Evolutionary conservation across 345 rosid genomes (phyloP).

Genomic region (Eucalyptus polyanthemos): DNA sequence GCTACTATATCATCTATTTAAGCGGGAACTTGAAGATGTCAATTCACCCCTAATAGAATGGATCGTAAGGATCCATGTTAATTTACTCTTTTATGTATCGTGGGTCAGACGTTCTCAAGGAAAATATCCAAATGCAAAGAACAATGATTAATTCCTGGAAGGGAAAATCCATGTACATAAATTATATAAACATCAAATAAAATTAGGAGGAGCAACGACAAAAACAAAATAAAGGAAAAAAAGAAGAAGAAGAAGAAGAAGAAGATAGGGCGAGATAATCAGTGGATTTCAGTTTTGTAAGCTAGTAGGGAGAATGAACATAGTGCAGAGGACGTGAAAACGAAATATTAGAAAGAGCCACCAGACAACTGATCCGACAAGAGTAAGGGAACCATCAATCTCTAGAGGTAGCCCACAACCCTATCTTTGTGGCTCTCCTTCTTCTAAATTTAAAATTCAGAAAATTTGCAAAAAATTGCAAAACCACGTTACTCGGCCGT

Average conservation of each 20-base stretch:
- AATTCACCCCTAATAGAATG: background rate
- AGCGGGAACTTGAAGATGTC: background rate
- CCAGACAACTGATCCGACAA: background rate
- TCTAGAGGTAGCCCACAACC: background rate
- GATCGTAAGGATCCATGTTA: background rate
- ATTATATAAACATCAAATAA: background rate
- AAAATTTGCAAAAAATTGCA: background rate
- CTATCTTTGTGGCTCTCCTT: background rate
- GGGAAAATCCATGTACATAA: background rate
- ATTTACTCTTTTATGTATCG: background rate
- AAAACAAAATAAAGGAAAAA: background rate
- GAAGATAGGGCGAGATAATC: background rate
- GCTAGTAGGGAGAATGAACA: background rate
- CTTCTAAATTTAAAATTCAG: background rate
- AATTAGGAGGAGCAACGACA: background rate
- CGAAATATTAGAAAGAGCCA: background rate
- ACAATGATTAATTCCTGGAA: background rate
- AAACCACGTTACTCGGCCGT: too few species aligned
- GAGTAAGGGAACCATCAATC: background rate
- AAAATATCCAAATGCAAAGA: background rate
- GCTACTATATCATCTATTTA: background rate
- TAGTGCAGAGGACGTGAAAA: background rate
- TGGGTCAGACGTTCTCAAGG: background rate
- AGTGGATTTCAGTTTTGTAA: background rate
- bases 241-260: too few species aligned